Evolutionary conservation across 1,284 basidiomycete genomes (phyloP), one percentile per base, ranked within the genome.

Genomic region (Melampsora larici-populina): DNA sequence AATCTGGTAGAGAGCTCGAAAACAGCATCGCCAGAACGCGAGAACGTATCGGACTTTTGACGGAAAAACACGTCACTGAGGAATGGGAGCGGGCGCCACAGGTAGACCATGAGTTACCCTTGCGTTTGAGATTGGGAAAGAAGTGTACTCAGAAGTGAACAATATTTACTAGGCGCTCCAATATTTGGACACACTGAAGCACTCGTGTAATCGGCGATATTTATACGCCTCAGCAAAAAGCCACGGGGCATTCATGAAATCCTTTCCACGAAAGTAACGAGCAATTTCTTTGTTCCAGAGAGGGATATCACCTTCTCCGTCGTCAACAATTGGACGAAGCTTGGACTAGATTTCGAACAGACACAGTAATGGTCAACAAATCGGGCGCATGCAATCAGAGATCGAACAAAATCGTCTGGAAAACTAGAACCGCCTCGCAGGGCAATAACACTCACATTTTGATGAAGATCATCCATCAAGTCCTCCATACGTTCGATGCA

Each of bases 191-290:
- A 94, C 87, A 80, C 92, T 94, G 86, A 98, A 98, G 86, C 93
- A 95, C 85, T 97, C 95, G 80, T 93, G 93, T 77, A 99, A 88
- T 36, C 81, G 66, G 63, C 71, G 91, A 85, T 97, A 97, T 86
- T 97, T 97, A 88, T 97, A 97, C 21, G 95, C 94, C 84, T 97
- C 95, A 67, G 96, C 96, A 81, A 96, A 96, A 29, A 96, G 86
- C 94, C 93, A 95, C 8, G 93, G 93, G 0, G 83, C 84, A 81
- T 93, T 95, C 93, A 97, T 96, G 82, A 97, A 98, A 84, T 95
- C 92, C 85, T 96, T 96, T 79, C 93, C 94, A 85, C 92, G 90
- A 86, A 97, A 97, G 84, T 89, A 97, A 83, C 92, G 92, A 62
- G 92, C 92, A 70, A 94, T 94, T 84, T 93, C 86, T 85, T 97